Base-by-base conservation (phyloP, 2,329 filamentous ascomycete species). In the Ampelomyces quisqualis region DNA sequence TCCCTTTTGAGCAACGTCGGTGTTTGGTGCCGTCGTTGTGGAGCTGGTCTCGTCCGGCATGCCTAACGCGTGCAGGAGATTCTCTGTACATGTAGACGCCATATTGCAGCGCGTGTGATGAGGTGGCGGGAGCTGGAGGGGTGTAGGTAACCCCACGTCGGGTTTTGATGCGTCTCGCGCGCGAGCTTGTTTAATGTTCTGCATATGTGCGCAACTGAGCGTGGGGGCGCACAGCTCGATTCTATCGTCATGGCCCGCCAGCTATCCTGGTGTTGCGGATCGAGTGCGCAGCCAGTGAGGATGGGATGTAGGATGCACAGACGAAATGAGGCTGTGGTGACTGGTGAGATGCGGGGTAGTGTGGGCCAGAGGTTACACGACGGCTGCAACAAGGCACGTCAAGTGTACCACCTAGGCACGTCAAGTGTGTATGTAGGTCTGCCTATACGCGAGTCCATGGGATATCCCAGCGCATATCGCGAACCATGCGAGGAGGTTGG, bases 261-360 rank as follows among this genome's bases (percentile, higher is more conserved):
- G 29, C 17, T 6, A 19, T 10, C 23, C 20, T n/a, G n/a, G n/a
- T n/a, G n/a, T n/a, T n/a, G n/a, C n/a, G n/a, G n/a, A 28, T 28
- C 15, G 26, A 5, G n/a, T 13, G 26, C 8, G 3, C 26, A 3
- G 4, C 26, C 26, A 28, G 9, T 28, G 26, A 28, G 15, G 26
- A 28, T 14, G 26, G n/a, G 15, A 14, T 14, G 15, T 10, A 13
- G 26, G 29, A 17, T 39, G 51, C 48, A 53, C 45, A 47, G 47
- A 41, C 41, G 22, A 31, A 10, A 34, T 38, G 39, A 10, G 17
- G 24, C n/a, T 18, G 29, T 45, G 32, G 29, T 30, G 9, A n/a
- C 22, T 35, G 32, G 32, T 39, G 38, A 28, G 43, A 45, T 59
- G 55, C 52, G 54, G 54, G 55, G 55, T 57, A 55, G 39, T 38